Percentiles rank a stretch among this genome's conserved stretches.
These are phyloP conservation scores for Phallus indusiatus DNA, from an alignment of 768 basidiomycete species.

Conservation along the genomic window DNA sequence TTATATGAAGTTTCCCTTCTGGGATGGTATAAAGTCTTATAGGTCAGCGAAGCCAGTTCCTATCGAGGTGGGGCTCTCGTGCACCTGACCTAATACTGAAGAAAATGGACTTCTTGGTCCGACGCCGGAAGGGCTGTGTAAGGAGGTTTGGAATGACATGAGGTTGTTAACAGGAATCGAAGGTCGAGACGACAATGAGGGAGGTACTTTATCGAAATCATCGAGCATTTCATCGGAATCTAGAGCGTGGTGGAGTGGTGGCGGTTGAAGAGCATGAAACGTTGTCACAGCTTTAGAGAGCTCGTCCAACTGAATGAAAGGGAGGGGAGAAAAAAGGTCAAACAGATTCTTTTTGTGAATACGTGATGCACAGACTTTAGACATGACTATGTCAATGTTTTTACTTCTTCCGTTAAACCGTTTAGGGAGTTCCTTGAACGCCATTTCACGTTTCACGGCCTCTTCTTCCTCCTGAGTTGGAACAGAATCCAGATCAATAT, in stretches of 20 bases:
- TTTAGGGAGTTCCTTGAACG: conserved; percentile 57
- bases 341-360: conserved; percentile 2
- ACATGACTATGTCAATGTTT: conserved; percentile 64
- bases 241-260: not conserved
- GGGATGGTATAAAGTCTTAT: not conserved
- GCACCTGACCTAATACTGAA: not conserved
- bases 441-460: conserved; percentile 40
- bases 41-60: not conserved
- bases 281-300: conserved; percentile 24
- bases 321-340: conserved; percentile 5
- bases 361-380: conserved; percentile 39
- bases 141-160: not conserved
- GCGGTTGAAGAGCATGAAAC: conserved; percentile 8
- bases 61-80: not conserved
- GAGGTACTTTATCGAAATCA: not conserved
- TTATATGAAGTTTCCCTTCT: not conserved
- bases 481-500: conserved; percentile 33
- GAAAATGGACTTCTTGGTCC: not conserved
- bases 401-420: conserved; percentile 64
- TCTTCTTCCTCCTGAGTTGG: conserved; percentile 45
- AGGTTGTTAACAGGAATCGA: not conserved
- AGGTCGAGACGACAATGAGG: not conserved
- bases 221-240: not conserved
- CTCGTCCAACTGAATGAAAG: conserved; percentile 42
- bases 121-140: not conserved